Base-by-base conservation (phyloP, 2,329 filamentous ascomycete species). In the Exophiala spinifera region DNA sequence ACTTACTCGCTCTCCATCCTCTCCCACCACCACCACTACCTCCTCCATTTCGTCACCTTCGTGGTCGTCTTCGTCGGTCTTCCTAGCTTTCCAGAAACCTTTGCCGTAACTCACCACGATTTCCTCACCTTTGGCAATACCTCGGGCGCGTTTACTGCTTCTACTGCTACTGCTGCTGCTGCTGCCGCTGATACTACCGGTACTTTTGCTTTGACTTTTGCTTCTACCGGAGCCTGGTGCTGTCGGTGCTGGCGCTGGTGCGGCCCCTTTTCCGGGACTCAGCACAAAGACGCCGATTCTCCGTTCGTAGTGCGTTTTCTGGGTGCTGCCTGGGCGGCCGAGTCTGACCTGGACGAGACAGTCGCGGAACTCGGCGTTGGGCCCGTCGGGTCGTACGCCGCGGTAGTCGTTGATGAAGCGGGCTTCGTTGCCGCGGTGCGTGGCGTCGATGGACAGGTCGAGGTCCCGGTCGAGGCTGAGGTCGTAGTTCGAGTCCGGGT, bases 331-430 rank as follows among this genome's bases (percentile, higher is more conserved):
- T 25, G 28, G 7, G 28, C n/a, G 28, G 3, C 8, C 7, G 28
- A 69, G 58, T 8, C 64, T 63, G 37, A 71, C 39, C 55, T 73
- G 63, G 61, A 74, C 64, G 48, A 67, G 67, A 20, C 72, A 66
- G 46, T 76, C 73, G 20, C 70, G 65, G 52, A 76, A 76, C 53
- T 76, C 74, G 25, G 73, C 73, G 33, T 64, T 64, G 8, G 62
- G 70, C 0, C 54, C 57, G 1, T 63, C 55, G 2, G 69, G 66
- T 13, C 60, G 46, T 7, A 80, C 69, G 15, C 78, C 75, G 51
- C 78, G 72, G 63, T 80, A 81, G 63, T 81, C 78, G 58, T 81
- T 81, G 56, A 77, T 73, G 59, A 78, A 80, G 40, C 78, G 69
- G 3, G 75, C 73, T 60, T 80, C 77, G 59, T 80, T 80, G 23